Percentiles rank a stretch among this genome's conserved stretches.
These are phyloP conservation scores for Dovyalis caffra DNA, from an alignment of 345 rosid genomes.

Conservation along the genomic window DNA sequence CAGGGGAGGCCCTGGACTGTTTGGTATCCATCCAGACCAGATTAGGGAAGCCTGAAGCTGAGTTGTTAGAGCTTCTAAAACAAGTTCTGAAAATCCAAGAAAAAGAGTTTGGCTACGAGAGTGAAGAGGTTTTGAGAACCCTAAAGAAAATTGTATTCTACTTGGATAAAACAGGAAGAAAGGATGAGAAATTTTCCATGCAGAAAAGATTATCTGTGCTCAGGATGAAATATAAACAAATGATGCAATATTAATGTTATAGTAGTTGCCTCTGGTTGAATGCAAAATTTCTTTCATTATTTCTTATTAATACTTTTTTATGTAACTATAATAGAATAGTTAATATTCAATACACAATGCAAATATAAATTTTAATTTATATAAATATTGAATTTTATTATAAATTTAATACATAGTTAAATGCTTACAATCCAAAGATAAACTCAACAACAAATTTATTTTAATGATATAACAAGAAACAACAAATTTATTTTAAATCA, in stretches of 20 bases:
- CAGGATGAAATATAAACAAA: slow-evolving; percentile 53
- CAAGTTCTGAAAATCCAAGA: slow-evolving; percentile 77
- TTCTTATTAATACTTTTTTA: too few species aligned
- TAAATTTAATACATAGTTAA: too few species aligned
- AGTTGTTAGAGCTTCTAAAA: slow-evolving; percentile 48
- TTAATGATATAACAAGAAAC: too few species aligned
- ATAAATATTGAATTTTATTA: too few species aligned
- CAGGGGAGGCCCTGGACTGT: slow-evolving; percentile 90
- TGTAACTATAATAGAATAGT: too few species aligned
- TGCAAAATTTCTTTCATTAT: too few species aligned
- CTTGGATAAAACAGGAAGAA: slow-evolving; percentile 66
- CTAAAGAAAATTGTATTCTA: slow-evolving; percentile 63
- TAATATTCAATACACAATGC: too few species aligned
- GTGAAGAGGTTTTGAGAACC: slow-evolving; percentile 60
- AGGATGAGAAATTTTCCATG: slow-evolving; percentile 55
- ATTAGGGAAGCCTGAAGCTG: slow-evolving; percentile 45
- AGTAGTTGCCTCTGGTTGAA: too few species aligned
- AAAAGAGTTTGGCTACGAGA: slow-evolving; percentile 60
- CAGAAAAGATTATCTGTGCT: slow-evolving; percentile 62
- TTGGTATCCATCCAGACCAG: slow-evolving; percentile 61
- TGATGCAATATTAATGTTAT: slow-evolving; percentile 25
- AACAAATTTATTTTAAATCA: too few species aligned
- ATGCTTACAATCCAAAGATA: too few species aligned
- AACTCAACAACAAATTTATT: too few species aligned
- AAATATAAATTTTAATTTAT: too few species aligned